A percentile compares a stretch with the other conserved stretches of the same genome.
Evolutionary conservation across 2,329 filamentous ascomycete species (phyloP).

Genomic region (Xenosphaeropsis pyriputrescens): DNA sequence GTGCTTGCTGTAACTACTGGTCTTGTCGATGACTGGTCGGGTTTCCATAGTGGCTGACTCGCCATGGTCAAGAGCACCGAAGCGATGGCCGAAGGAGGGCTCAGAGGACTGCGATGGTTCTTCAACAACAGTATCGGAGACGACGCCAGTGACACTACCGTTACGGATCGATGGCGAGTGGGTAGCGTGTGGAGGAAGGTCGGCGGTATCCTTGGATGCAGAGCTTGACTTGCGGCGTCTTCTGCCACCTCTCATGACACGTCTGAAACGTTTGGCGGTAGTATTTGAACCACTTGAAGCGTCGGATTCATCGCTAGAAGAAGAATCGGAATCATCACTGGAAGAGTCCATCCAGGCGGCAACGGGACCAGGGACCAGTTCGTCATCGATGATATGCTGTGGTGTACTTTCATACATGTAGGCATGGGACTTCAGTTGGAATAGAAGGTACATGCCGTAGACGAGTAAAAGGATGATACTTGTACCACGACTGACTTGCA

Average conservation of each 20-base stretch:
- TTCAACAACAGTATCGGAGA: constrained; percentile 11
- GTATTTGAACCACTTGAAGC: constrained; percentile 53
- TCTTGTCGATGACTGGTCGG: constrained; percentile 9
- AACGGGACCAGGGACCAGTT: constrained; percentile 72
- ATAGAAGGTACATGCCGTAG: constrained; percentile 71
- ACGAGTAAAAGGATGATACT: constrained; percentile 73
- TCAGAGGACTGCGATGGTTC: constrained; percentile 1
- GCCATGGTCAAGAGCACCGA: constrained; percentile 27
- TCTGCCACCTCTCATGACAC: constrained; percentile 50
- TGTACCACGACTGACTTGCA: constrained; percentile 80
- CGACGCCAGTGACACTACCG: constrained; percentile 8
- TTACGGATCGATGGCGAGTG: constrained; percentile 26
- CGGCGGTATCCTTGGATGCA: constrained; percentile 47
- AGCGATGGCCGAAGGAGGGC: constrained; percentile 8
- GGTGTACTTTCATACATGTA: constrained; percentile 90
- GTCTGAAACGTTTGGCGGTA: constrained; percentile 61
- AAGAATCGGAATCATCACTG: constrained; percentile 48
- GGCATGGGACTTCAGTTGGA: constrained; percentile 82
- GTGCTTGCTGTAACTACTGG: constrained; percentile 4
- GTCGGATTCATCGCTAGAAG: constrained; percentile 54
- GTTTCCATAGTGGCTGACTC: constrained; percentile 36
- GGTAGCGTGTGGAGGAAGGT: constrained; percentile 21
- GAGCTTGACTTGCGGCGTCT: constrained; percentile 63
- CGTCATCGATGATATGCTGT: constrained; percentile 84
- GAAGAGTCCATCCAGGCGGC: constrained; percentile 70